Conservation (phyloP, 2,329 filamentous ascomycete genomes). For the Beauveria caledonica region DNA sequence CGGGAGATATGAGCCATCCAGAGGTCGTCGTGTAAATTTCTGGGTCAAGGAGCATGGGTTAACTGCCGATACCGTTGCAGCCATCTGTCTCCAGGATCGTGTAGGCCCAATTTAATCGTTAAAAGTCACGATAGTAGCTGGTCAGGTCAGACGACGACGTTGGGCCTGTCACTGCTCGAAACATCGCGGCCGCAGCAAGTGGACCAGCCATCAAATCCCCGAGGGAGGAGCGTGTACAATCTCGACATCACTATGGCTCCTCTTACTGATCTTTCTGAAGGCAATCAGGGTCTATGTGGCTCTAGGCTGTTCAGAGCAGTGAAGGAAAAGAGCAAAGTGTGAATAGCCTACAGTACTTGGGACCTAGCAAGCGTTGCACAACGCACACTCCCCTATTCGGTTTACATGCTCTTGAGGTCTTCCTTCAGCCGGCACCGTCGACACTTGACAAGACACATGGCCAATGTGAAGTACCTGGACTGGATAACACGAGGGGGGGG, state of each 20-base stretch:
- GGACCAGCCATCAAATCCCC: neutral
- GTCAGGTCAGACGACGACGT: constrained; percentile 2
- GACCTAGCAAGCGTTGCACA: neutral
- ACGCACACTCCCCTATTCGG: neutral
- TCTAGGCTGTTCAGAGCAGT: neutral
- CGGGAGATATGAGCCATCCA: neutral
- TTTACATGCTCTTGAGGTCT: neutral
- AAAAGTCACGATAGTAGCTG: constrained; percentile 8
- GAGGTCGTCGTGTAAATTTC: neutral
- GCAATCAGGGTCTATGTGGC: neutral
- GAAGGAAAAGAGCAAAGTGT: neutral
- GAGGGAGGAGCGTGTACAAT: neutral
- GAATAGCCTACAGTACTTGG: neutral
- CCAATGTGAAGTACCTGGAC: neutral
- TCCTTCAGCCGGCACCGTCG: neutral
- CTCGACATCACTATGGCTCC: neutral
- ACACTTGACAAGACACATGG: neutral
- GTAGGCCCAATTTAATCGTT: constrained; percentile 8
- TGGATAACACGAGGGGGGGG: neutral
- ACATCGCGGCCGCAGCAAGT: neutral
- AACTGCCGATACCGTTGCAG: constrained; percentile 6
- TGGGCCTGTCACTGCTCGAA: neutral
- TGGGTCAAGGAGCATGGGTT: neutral
- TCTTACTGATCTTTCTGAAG: neutral
- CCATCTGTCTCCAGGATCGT: constrained; percentile 10